Evolutionary conservation across 768 basidiomycete species (phyloP).

Genomic region (Leucosporidium scottii): DNA sequence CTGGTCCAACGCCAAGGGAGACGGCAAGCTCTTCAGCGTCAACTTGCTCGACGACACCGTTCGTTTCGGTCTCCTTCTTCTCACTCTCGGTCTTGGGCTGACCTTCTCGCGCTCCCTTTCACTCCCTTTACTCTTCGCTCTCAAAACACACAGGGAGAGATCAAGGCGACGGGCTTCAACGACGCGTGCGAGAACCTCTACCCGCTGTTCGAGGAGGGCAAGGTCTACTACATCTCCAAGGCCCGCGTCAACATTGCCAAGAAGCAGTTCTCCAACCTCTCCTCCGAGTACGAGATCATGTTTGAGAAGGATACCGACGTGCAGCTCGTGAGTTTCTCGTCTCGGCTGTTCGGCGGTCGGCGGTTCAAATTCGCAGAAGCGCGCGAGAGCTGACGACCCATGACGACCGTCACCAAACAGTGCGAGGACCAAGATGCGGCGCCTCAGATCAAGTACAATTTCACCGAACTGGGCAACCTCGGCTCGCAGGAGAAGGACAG

Average conservation of each 20-base stretch:
- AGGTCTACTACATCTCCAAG: conserved; percentile 84
- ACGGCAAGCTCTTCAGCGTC: conserved; percentile 89
- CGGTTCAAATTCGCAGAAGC: no score
- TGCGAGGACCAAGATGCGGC: conserved; percentile 69
- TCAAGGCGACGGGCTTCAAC: conserved; percentile 87
- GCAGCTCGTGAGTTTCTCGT: conserved; percentile 54
- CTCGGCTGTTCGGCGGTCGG: not conserved
- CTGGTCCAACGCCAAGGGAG: conserved; percentile 84
- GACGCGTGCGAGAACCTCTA: conserved; percentile 71
- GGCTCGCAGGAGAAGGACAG: conserved; percentile 65
- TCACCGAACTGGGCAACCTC: conserved; percentile 60
- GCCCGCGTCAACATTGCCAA: conserved; percentile 91
- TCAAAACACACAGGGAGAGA: conserved; percentile 48
- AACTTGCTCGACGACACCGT: conserved; percentile 92
- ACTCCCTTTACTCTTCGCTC: not conserved
- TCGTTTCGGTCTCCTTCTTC: conserved; percentile 13
- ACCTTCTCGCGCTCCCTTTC: not conserved
- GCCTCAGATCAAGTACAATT: conserved; percentile 77
- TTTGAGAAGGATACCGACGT: conserved; percentile 79
- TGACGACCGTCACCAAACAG: no score
- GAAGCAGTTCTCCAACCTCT: conserved; percentile 85
- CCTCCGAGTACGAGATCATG: conserved; percentile 85
- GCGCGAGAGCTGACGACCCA: not conserved
- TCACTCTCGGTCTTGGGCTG: not conserved
- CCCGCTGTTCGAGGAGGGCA: conserved; percentile 78